These are phyloP conservation scores for Limtongozyma cylindracea DNA, from an alignment of 805 yeast genomes.

Conservation along the genomic window DNA sequence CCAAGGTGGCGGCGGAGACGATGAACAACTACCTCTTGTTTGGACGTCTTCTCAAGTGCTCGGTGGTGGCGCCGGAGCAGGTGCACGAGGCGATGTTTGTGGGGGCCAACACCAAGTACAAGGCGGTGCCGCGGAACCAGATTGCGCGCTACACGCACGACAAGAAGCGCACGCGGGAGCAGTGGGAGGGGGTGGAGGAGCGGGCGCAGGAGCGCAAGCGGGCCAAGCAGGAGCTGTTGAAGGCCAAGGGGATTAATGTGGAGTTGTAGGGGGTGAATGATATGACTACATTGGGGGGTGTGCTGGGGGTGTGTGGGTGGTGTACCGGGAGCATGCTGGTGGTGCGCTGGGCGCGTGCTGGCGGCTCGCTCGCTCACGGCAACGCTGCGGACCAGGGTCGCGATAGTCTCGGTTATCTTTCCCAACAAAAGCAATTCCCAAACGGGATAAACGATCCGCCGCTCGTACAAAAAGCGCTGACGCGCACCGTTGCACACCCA, in stretches of 20 bases:
- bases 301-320: too few relatives aligned
- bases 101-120: constrained; percentile 2
- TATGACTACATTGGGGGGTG: too few relatives aligned
- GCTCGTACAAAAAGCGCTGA: neutral
- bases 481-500: too few relatives aligned
- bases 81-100: constrained; percentile 34
- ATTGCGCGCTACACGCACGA: constrained; percentile 27
- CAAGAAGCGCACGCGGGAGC: constrained; percentile 28
- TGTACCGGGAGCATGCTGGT: too few relatives aligned
- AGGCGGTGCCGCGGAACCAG: constrained; percentile 20
- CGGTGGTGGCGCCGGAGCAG: constrained; percentile 27
- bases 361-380: too few relatives aligned
- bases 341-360: too few relatives aligned
- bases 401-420: neutral
- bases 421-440: neutral
- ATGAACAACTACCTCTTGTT: constrained; percentile 85
- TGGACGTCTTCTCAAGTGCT: constrained; percentile 59
- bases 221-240: too few relatives aligned
- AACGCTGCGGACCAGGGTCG: too few relatives aligned
- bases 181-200: constrained; percentile 27
- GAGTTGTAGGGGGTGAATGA: too few relatives aligned
- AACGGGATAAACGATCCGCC: neutral
- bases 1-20: constrained; percentile 75
- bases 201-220: constrained; percentile 16
- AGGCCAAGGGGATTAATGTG: too few relatives aligned